A percentile compares a stretch with the other conserved stretches of the same genome.
These are phyloP conservation scores for Ceratorhiza oryzae-sativae DNA, from an alignment of 1,284 basidiomycete species.

Conservation along the genomic window DNA sequence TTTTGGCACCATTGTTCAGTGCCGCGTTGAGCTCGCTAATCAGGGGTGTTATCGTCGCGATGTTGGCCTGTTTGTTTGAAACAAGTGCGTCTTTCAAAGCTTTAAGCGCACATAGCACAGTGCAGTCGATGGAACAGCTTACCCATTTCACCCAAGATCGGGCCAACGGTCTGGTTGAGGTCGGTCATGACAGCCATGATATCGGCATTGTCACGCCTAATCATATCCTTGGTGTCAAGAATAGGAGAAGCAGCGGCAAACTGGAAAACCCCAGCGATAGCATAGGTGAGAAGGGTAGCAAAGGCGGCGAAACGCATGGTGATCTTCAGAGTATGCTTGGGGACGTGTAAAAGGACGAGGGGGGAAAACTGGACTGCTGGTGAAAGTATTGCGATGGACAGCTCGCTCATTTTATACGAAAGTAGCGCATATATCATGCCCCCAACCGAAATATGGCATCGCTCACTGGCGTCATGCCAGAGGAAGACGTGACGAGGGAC, in stretches of 20 bases:
- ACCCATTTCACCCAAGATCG: background rate
- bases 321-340: background rate
- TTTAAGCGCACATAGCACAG: background rate
- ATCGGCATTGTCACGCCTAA: constrained; percentile 24
- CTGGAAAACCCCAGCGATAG: constrained; percentile 2
- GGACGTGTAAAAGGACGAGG: background rate
- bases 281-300: constrained; percentile 16
- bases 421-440: background rate
- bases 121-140: background rate
- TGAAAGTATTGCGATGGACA: background rate
- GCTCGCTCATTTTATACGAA: background rate
- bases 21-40: constrained; percentile 47
- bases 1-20: constrained; percentile 45
- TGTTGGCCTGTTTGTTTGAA: constrained; percentile 44
- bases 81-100: constrained; percentile 40
- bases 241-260: constrained; percentile 11
- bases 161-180: background rate
- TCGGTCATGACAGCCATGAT: background rate
- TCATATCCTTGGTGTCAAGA: constrained; percentile 22
- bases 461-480: background rate
- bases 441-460: background rate
- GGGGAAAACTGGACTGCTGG: background rate
- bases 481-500: constrained; percentile 1
- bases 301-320: constrained; percentile 11
- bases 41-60: constrained; percentile 48